phyloP scores from a whole-genome alignment of 441 rosid species.

The Aleurites moluccanus region DNA sequence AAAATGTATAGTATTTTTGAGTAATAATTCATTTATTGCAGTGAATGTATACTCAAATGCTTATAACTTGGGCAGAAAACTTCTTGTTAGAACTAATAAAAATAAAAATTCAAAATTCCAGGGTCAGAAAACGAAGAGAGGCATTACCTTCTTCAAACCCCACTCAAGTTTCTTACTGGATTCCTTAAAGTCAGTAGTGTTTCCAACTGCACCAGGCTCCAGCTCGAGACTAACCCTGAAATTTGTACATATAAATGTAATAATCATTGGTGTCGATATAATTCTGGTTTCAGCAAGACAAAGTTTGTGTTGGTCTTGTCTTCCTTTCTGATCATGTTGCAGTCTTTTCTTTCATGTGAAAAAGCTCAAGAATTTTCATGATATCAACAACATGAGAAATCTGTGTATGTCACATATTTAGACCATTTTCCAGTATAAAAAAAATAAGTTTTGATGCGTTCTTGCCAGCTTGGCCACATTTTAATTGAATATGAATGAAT shows the following conservation, averaged over 20 bases:
- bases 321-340: background rate
- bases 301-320: background rate
- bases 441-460: background rate
- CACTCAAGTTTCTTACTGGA: slow-evolving; percentile 69
- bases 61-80: background rate
- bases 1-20: slow-evolving; percentile 11
- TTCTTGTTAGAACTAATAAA: background rate
- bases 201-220: slow-evolving; percentile 70
- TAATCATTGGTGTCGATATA: background rate
- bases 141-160: slow-evolving; percentile 72
- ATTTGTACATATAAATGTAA: background rate
- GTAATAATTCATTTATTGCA: background rate
- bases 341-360: background rate
- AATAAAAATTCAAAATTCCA: background rate
- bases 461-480: background rate
- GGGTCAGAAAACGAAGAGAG: background rate
- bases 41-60: background rate
- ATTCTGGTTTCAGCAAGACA: background rate
- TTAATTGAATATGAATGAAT: background rate
- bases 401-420: background rate
- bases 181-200: slow-evolving; percentile 74
- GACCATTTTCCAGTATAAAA: background rate
- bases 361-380: background rate
- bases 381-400: background rate
- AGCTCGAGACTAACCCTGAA: slow-evolving; percentile 75